A percentile compares a stretch with the other conserved stretches of the same genome.
phyloP scores from a whole-genome alignment of 768 basidiomycete genomes.

The Naganishia friedmannii region DNA sequence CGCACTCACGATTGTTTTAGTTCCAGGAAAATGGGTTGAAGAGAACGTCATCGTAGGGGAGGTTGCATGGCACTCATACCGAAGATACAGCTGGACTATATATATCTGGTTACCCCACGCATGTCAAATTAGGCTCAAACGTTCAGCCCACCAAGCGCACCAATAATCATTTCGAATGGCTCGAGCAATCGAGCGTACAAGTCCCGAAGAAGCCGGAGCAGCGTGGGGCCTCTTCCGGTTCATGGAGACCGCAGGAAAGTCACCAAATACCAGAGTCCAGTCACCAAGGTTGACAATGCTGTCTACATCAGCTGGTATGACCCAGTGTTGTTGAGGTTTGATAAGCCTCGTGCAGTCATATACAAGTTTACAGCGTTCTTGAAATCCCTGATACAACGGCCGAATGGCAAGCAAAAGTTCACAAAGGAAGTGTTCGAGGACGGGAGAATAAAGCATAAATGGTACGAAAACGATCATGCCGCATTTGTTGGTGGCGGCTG shows the following conservation, averaged over 20 bases:
- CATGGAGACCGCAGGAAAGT: neutral
- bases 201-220: neutral
- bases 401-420: neutral
- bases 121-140: neutral
- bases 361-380: neutral
- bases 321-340: neutral
- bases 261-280: neutral
- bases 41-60: neutral
- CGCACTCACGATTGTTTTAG: neutral
- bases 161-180: neutral
- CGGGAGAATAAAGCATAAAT: neutral
- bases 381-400: neutral
- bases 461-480: neutral
- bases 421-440: neutral
- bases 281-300: neutral
- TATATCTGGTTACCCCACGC: neutral
- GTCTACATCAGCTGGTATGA: neutral
- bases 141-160: neutral
- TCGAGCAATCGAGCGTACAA: slow-evolving; percentile 5
- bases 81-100: neutral
- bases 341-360: neutral
- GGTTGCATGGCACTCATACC: neutral
- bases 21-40: neutral
- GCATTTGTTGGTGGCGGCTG: neutral
- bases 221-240: neutral